A percentile compares a stretch with the other conserved stretches of the same genome.
Conservation (phyloP, 2,329 filamentous ascomycete genomes). For the Alternaria rosae region DNA sequence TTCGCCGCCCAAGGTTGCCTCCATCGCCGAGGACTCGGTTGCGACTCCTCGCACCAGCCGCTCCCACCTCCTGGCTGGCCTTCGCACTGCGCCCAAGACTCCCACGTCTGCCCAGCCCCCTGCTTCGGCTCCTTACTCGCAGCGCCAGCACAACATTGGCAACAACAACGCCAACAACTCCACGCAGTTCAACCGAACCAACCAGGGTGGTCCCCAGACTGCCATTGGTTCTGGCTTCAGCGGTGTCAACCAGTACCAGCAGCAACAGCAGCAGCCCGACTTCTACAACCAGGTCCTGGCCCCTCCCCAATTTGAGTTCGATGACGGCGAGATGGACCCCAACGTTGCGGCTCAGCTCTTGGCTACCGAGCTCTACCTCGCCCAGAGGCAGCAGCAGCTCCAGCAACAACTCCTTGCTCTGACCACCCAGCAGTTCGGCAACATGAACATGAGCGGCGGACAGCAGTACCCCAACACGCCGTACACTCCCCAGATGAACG, state of each 20-base stretch:
- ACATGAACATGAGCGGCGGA: conserved; percentile 69
- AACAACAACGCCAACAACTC: conserved; percentile 57
- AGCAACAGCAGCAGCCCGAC: conserved; percentile 52
- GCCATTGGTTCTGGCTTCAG: conserved; percentile 64
- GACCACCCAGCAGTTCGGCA: conserved; percentile 62
- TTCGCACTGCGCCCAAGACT: conserved; percentile 93
- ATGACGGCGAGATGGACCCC: conserved; percentile 79
- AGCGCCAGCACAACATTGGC: conserved; percentile 58
- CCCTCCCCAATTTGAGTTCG: conserved; percentile 79
- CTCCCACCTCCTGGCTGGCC: conserved; percentile 89
- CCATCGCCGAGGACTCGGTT: conserved; percentile 72
- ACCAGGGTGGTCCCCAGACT: conserved; percentile 64
- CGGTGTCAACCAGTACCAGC: conserved; percentile 54
- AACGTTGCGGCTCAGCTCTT: conserved; percentile 86
- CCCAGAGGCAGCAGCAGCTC: conserved; percentile 91
- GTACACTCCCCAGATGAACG: conserved; percentile 62
- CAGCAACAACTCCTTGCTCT: conserved; percentile 90
- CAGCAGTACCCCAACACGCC: conserved; percentile 62
- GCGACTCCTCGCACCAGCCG: conserved; percentile 87
- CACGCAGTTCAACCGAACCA: conserved; percentile 48
- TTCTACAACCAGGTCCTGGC: conserved; percentile 87
- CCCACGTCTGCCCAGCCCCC: conserved; percentile 70
- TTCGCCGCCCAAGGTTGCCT: conserved; percentile 71
- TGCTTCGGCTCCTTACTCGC: conserved; percentile 67
- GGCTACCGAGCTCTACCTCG: conserved; percentile 89